Base-by-base conservation (phyloP, 148 eudicot species). In the Diospyros lotus region DNA sequence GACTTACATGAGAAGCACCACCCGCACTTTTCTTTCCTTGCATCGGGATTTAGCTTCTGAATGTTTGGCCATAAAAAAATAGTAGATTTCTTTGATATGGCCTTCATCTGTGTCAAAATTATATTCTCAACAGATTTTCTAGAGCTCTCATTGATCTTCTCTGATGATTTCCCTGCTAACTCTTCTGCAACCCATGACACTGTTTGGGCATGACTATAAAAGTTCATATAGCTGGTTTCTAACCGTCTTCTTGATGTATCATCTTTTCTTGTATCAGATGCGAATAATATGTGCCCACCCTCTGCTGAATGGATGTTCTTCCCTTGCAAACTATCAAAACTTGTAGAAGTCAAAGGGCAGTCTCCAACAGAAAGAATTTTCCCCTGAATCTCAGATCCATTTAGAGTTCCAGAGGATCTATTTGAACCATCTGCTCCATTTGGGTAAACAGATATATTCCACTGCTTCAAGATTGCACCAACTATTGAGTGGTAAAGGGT, bases 1-100 rank as follows among this genome's bases (percentile, higher is more conserved):
- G 77, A 82, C 84, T 84, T 80, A 66, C 99, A 96, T 69, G 88
- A 76, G 73, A 88, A 83, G 84, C 99, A 96, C 99, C 99, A 96
- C 52, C 94, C 98, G 87, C 99, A 96, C 73, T 81, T 89, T 83
- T 93, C 99, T 79, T 80, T 91, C 77, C 75, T 87, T 46, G 79
- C 80, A 78, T 84, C 86, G 58, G 55, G 75, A 75, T 72, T 59
- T 6, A 81, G 66, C 68, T 76, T 83, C 65, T 69, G 80, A 77
- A 83, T 77, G 72, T 77, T 83, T 55, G 89, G 78, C 98, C 99
- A 96, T 60, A 79, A 86, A 80, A 86, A 86, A 76, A 84, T 89
- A 58, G 81, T 60, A 55, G 81, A 83, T 63, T 81, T 86, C 78
- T 81, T 91, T 18, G 82, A 68, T 74, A 91, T 86, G 61, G 86